phyloP scores from a whole-genome alignment of 768 basidiomycete species.

The Hygrocybe coccinea region DNA sequence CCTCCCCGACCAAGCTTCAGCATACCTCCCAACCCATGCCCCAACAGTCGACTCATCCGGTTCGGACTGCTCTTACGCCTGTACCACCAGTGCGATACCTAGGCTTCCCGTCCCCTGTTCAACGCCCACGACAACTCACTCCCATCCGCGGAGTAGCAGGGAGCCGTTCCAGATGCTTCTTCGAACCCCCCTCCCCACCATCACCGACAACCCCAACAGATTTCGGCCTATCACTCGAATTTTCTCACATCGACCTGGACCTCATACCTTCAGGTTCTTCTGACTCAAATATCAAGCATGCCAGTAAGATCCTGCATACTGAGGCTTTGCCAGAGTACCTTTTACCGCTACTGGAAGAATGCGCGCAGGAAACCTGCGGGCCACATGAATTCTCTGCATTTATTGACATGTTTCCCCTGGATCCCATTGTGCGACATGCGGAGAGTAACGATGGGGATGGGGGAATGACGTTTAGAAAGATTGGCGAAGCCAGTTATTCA shows the following conservation, averaged over 20 bases:
- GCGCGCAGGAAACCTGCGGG: slow-evolving; percentile 54
- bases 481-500: slow-evolving; percentile 95
- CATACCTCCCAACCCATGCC: neutral
- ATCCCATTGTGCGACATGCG: slow-evolving; percentile 51
- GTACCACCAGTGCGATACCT: slow-evolving; percentile 17
- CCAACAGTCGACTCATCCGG: neutral
- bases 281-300: slow-evolving; percentile 16
- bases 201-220: slow-evolving; percentile 53
- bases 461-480: slow-evolving; percentile 58
- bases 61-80: neutral
- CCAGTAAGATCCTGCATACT: neutral
- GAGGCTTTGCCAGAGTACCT: slow-evolving; percentile 48
- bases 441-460: neutral
- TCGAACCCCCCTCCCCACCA: slow-evolving; percentile 48
- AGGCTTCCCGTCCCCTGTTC: slow-evolving; percentile 27
- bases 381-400: slow-evolving; percentile 79
- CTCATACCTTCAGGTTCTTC: slow-evolving; percentile 17
- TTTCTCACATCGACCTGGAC: slow-evolving; percentile 40
- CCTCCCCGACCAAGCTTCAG: too few species aligned
- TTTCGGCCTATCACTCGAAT: slow-evolving; percentile 49
- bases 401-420: slow-evolving; percentile 74
- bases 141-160: slow-evolving; percentile 51
- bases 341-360: slow-evolving; percentile 62
- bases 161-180: slow-evolving; percentile 27
- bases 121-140: slow-evolving; percentile 59